Conservation (phyloP, 306 rosid genomes). For the Pachyrhizus erosus region DNA sequence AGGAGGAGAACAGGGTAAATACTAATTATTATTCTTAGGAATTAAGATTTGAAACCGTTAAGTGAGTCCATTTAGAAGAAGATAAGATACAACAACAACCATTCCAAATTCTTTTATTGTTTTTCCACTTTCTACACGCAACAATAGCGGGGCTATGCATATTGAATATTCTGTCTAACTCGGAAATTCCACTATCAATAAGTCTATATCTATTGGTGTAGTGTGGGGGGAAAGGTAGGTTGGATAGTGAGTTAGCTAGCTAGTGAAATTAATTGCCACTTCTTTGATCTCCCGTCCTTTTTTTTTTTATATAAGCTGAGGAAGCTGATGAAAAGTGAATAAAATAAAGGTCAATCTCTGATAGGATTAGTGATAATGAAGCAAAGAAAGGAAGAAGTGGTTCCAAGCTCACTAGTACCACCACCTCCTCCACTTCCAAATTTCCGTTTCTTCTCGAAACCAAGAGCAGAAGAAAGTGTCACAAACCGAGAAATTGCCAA, state of each 20-base stretch:
- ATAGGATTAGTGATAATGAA: constrained; percentile 25
- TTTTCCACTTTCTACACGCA: constrained; percentile 30
- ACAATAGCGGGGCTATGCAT: background rate
- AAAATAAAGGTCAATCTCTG: background rate
- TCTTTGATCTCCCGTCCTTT: background rate
- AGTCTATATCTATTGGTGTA: constrained; percentile 5
- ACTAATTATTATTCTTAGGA: background rate
- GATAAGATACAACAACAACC: constrained; percentile 46
- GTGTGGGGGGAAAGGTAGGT: constrained; percentile 58
- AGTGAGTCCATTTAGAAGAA: background rate
- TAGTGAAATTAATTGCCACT: constrained; percentile 10
- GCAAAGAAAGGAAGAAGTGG: constrained; percentile 44
- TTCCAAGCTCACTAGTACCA: constrained; percentile 50
- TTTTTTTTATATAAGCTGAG: constrained; percentile 1
- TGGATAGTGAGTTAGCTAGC: constrained; percentile 55
- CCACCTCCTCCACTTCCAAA: constrained; percentile 64
- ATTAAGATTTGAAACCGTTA: background rate
- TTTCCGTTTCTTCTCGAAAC: constrained; percentile 38
- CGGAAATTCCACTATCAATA: background rate
- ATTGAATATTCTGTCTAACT: constrained; percentile 34
- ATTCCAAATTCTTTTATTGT: constrained; percentile 29
- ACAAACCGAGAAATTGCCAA: constrained; percentile 77
- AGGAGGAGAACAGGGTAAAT: background rate
- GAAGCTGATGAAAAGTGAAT: too few relatives aligned
- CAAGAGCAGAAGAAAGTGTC: constrained; percentile 57